Evolutionary conservation across 495 filamentous ascomycete genomes (phyloP).

Genomic region (Halenospora varia): DNA sequence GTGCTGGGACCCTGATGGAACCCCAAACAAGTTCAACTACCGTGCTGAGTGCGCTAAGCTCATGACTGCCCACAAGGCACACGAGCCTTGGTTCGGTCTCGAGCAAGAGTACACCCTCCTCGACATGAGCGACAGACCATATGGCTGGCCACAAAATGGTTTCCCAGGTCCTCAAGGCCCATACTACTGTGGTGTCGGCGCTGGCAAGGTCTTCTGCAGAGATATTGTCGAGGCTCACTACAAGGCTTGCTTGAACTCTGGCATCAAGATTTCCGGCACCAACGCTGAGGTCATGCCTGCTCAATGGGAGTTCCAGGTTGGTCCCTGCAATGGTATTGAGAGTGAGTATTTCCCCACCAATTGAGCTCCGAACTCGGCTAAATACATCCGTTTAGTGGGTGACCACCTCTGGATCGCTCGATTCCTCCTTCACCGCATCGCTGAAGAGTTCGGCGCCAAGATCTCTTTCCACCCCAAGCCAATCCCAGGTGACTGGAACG

Average conservation of each 20-base stretch:
- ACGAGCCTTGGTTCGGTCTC: slow-evolving; percentile 95
- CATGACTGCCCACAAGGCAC: slow-evolving; percentile 80
- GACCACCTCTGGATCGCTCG: slow-evolving; percentile 97
- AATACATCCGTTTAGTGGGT: slow-evolving; percentile 56
- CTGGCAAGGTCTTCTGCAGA: slow-evolving; percentile 95
- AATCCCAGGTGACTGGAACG: slow-evolving; percentile 99
- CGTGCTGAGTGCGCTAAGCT: slow-evolving; percentile 82
- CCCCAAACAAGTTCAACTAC: slow-evolving; percentile 98
- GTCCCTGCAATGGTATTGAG: slow-evolving; percentile 87
- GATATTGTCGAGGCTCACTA: slow-evolving; percentile 99
- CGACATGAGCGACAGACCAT: slow-evolving; percentile 79
- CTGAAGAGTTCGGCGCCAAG: slow-evolving; percentile 95
- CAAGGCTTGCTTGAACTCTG: slow-evolving; percentile 91
- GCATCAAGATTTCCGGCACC: slow-evolving; percentile 93
- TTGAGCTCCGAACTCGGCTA: slow-evolving; percentile 6
- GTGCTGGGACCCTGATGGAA: slow-evolving; percentile 94
- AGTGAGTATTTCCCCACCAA: slow-evolving; percentile 26
- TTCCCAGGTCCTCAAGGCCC: slow-evolving; percentile 96
- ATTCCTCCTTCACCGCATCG: slow-evolving; percentile 92
- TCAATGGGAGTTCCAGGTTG: slow-evolving; percentile 99
- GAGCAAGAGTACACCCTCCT: slow-evolving; percentile 98
- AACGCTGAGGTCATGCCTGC: slow-evolving; percentile 99
- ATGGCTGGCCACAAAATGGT: slow-evolving; percentile 94
- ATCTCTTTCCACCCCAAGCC: slow-evolving; percentile 97
- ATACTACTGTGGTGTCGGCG: slow-evolving; percentile 98